Evolutionary conservation across 495 filamentous ascomycete species (phyloP), one percentile per base, ranked within the genome.

Genomic region (Hyphodiscus hymeniophilus): DNA sequence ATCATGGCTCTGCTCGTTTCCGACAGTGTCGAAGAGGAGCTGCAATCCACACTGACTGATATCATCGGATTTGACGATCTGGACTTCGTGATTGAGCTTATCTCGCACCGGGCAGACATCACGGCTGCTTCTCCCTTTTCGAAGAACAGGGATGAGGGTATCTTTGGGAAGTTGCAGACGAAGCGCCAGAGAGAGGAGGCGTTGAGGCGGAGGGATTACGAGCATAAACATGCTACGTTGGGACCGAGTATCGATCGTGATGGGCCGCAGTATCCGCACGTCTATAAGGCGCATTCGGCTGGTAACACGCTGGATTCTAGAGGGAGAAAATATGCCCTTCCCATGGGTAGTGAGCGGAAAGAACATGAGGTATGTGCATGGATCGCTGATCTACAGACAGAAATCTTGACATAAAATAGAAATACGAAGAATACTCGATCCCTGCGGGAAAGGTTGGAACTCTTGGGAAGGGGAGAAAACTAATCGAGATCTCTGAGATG

Each of bases 51-150:
- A 16, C 71, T 98, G n/a, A 87, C 84, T 0, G 94, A 98, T 57
- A 80, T 95, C 47, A 70, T 97, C 42, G 92, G 92, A 0, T 96
- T 87, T 58, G 87, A 90, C 48, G 90, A 97, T 55, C 66, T 97
- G 12, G 89, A 97, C 45, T 76, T 96, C 46, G 77, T 97, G 28
- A 85, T 86, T 48, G 85, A 94, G 47, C 64, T 97, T 20, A 82
- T 95, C 48, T 68, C 76, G 3, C 83, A 89, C 56, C 71, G 89
- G 18, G 60, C 68, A 39, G 79, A 87, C 40, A 75, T 97, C 24
- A 52, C 75, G 7, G 52, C 64, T 13, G 55, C 63, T 6, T 42
- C 51, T 7, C 42, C 49, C 24, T 42, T 35, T 48, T 42, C 38
- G 8, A 42, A 13, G 11, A 48, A 42, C 5, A 23, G 55, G 8